Base-by-base conservation (phyloP, 2,329 filamentous ascomycete genomes). In the Coniochaeta ligniaria region DNA sequence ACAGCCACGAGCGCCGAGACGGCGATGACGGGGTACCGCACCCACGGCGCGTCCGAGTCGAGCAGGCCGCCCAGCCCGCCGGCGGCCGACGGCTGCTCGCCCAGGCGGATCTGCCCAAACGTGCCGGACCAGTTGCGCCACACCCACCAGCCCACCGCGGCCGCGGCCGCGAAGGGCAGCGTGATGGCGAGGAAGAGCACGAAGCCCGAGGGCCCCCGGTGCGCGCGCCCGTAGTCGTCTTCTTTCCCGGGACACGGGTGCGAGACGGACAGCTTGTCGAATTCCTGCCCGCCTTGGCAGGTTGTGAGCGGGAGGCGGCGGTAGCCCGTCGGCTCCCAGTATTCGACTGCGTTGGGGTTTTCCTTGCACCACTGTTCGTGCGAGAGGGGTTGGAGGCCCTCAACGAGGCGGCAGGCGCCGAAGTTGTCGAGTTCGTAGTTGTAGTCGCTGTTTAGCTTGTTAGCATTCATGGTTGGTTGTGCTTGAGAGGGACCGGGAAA, bases 71-170 rank as follows among this genome's bases (percentile, higher is more conserved):
- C 62, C 69, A 69, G 59, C 61, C 67, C 26, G 64, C 63, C 60
- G 56, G 28, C 12, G 56, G 35, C 14, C 58, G 61, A 68, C 66
- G 76, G 75, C 65, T 78, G 75, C 68, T 97, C 95, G 60, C 95
- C 95, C 16, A 99, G 85, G 24, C 92, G 85, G 71, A 99, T 94
- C 71, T 94, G 88, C 12, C 95, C 95, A 71, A 98, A 96, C 72
- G 96, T 96, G 54, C 54, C 54, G 67, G 87, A 87, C 91, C 91
- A 97, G 74, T 90, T 90, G 62, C 79, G 84, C 80, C 88, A 96
- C 22, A 94, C 88, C 75, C 87, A 97, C 79, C 90, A 97, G 43
- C 95, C 95, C 16, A 89, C 80, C 5, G 80, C 87, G 1, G 78
- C 83, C 1, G 95, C 94, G 0, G 87, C 77, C 1, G 76, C 80